These are phyloP conservation scores for Aspergillus asperescens DNA, from an alignment of 495 filamentous ascomycete genomes.

Conservation along the genomic window DNA sequence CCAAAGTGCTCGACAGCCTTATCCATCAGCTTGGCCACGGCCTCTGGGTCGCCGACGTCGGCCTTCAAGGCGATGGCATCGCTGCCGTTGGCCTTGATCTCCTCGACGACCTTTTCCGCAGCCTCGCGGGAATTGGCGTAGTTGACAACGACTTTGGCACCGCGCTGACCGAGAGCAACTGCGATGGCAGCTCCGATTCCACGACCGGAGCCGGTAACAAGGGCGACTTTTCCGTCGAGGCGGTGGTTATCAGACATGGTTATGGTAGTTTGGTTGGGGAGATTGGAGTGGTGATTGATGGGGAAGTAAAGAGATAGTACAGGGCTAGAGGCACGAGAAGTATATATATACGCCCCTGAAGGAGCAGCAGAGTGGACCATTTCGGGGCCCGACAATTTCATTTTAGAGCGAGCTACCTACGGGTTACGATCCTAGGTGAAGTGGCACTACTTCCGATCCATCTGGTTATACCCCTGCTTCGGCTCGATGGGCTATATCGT, in stretches of 20 bases:
- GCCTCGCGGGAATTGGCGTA: constrained; percentile 59
- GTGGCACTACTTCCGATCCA: background rate
- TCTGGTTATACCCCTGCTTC: background rate
- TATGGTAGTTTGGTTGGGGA: background rate
- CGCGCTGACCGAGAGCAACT: constrained; percentile 67
- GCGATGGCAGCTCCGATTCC: constrained; percentile 74
- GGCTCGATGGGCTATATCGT: background rate
- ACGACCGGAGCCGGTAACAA: constrained; percentile 67
- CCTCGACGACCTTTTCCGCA: constrained; percentile 57
- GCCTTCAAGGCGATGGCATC: constrained; percentile 68
- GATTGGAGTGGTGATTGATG: background rate
- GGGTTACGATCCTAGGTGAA: no score
- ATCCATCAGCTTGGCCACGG: constrained; percentile 62
- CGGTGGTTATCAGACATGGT: background rate
- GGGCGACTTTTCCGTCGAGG: constrained; percentile 63
- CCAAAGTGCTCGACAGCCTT: constrained; percentile 63
- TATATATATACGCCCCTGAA: no score
- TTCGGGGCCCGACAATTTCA: background rate
- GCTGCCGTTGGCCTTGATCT: constrained; percentile 55
- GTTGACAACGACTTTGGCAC: constrained; percentile 71
- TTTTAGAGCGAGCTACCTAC: no score
- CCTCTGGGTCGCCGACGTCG: constrained; percentile 61
- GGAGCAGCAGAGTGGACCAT: no score
- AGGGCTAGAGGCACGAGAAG: background rate
- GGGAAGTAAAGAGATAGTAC: no score